phyloP scores from a whole-genome alignment of 805 yeast species.

The Myxozyma sirexii region DNA sequence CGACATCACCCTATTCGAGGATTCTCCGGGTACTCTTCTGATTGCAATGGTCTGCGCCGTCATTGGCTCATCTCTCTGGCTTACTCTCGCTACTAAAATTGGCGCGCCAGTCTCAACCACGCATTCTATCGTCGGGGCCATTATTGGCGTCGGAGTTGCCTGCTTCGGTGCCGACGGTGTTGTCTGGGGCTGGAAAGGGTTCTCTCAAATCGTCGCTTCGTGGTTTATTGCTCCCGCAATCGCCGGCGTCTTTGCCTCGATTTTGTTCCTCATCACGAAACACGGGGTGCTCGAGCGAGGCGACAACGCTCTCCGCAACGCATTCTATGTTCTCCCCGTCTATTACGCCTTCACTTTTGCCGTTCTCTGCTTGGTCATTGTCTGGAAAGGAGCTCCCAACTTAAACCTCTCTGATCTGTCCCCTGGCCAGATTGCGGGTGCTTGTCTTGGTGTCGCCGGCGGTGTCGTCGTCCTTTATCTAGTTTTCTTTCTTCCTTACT shows the following conservation, averaged over 20 bases:
- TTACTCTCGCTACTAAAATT: conserved; percentile 63
- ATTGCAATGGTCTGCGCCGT: conserved; percentile 74
- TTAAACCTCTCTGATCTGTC: conserved; percentile 59
- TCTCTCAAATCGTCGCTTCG: conserved; percentile 71
- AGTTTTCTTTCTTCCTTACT: conserved; percentile 61
- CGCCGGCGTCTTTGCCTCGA: conserved; percentile 65
- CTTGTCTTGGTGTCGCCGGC: conserved; percentile 66
- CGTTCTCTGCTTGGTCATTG: conserved; percentile 72
- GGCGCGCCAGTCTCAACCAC: conserved; percentile 85
- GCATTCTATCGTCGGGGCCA: conserved; percentile 75
- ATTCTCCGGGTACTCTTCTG: conserved; percentile 72
- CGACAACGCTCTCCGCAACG: conserved; percentile 54
- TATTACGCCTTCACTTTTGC: conserved; percentile 63
- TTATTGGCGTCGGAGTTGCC: conserved; percentile 75
- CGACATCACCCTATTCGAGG: conserved; percentile 52
- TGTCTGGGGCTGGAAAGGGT: conserved; percentile 77
- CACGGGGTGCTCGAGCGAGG: conserved; percentile 63
- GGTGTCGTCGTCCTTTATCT: conserved; percentile 57
- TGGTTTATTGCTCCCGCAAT: conserved; percentile 78
- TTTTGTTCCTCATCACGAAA: conserved; percentile 62
- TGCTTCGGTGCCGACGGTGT: conserved; percentile 64
- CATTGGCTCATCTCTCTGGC: conserved; percentile 73
- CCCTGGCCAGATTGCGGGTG: conserved; percentile 55
- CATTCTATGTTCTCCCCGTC: conserved; percentile 59
- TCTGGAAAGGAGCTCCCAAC: conserved; percentile 79